phyloP scores from a whole-genome alignment of 2,329 filamentous ascomycete genomes.

The Trichophyton benhamiae region DNA sequence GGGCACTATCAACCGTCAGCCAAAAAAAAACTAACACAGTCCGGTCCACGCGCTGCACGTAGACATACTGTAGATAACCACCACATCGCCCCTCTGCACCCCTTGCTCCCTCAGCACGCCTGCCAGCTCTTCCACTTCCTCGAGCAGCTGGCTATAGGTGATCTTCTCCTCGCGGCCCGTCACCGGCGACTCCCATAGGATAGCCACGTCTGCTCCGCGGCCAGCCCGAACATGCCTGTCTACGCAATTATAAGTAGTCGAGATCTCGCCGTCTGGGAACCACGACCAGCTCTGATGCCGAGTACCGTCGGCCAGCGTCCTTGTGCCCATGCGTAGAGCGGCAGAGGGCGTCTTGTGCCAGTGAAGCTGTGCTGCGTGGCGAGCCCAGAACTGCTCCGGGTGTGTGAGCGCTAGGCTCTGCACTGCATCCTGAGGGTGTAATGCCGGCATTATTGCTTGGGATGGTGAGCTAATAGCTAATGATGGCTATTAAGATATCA shows the following conservation, averaged over 20 bases:
- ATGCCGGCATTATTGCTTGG: background rate
- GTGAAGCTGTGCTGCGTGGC: slow-evolving; percentile 60
- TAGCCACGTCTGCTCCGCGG: slow-evolving; percentile 59
- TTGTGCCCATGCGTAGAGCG: slow-evolving; percentile 48
- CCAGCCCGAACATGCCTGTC: slow-evolving; percentile 77
- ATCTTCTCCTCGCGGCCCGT: slow-evolving; percentile 58
- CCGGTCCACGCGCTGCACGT: background rate
- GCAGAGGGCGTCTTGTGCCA: slow-evolving; percentile 67
- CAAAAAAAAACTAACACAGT: background rate
- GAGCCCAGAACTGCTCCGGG: slow-evolving; percentile 61
- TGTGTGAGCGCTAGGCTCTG: slow-evolving; percentile 49
- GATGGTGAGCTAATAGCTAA: background rate
- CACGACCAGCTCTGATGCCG: slow-evolving; percentile 71
- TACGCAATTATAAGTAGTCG: slow-evolving; percentile 82
- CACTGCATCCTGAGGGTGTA: slow-evolving; percentile 38
- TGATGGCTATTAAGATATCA: too few species aligned
- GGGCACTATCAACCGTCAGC: slow-evolving; percentile 51
- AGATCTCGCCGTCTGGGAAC: slow-evolving; percentile 82
- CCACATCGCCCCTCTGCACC: slow-evolving; percentile 70
- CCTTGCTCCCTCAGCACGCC: slow-evolving; percentile 73
- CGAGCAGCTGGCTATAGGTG: slow-evolving; percentile 62
- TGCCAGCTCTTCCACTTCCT: slow-evolving; percentile 70
- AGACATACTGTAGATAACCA: slow-evolving; percentile 66
- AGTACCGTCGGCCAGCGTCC: slow-evolving; percentile 48
- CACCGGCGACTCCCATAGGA: slow-evolving; percentile 82